Percentiles rank a stretch among this genome's conserved stretches.
These are phyloP conservation scores for Bauhinia variegata DNA, from an alignment of 306 rosid species.

Conservation along the genomic window DNA sequence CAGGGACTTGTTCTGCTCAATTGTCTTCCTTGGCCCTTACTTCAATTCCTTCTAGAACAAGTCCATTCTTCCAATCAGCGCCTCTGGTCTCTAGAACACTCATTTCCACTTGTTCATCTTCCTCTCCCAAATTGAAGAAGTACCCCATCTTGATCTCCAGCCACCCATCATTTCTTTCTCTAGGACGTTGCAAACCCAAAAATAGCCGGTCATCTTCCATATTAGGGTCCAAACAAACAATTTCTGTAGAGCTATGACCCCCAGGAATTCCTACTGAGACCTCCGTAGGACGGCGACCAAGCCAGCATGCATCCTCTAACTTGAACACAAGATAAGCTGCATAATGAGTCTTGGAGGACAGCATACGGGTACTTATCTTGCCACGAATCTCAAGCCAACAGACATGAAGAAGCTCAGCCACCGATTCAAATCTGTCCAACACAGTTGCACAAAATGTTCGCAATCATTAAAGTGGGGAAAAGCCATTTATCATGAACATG, in stretches of 20 bases:
- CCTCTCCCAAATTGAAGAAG: slow-evolving; percentile 46
- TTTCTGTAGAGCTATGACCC: background rate
- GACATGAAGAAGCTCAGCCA: slow-evolving; percentile 51
- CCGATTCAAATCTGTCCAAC: slow-evolving; percentile 47
- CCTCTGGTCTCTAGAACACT: slow-evolving; percentile 36
- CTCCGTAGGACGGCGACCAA: slow-evolving; percentile 41
- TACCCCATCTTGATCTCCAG: slow-evolving; percentile 53
- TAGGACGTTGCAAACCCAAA: slow-evolving; percentile 20
- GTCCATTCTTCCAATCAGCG: slow-evolving; percentile 58
- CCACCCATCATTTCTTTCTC: slow-evolving; percentile 53
- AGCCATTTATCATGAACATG: background rate
- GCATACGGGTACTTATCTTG: slow-evolving; percentile 37
- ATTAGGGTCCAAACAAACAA: background rate
- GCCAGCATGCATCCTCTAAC: slow-evolving; percentile 32
- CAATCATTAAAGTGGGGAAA: background rate
- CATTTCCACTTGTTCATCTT: slow-evolving; percentile 46
- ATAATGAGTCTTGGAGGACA: slow-evolving; percentile 48
- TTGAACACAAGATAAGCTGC: slow-evolving; percentile 55
- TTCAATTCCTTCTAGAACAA: slow-evolving; percentile 56
- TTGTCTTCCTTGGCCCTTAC: slow-evolving; percentile 44
- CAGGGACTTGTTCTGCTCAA: too few relatives aligned
- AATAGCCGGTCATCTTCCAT: background rate
- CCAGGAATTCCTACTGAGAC: slow-evolving; percentile 42
- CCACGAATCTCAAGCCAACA: slow-evolving; percentile 64
- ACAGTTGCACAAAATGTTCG: too few relatives aligned